Base-by-base conservation (phyloP, 345 rosid genomes). In the Luvunga scandens region DNA sequence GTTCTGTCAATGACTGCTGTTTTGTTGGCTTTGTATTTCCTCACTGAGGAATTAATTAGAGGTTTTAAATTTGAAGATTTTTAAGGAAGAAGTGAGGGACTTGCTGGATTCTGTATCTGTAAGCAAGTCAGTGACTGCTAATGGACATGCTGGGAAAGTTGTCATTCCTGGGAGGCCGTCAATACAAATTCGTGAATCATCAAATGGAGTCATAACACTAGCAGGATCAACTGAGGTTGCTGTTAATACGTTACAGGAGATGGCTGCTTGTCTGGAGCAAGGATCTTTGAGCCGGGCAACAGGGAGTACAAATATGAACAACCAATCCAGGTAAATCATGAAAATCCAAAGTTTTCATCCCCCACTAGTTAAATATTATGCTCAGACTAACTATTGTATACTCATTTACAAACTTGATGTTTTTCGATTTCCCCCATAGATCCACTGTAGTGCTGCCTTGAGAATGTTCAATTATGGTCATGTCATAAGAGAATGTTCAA, bases 271-370 rank as follows among this genome's bases (percentile, higher is more conserved):
- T 85, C 80, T 93, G 53, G 95, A 93, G 85, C 93, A 90, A 87
- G 97, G 97, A 78, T 90, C 97, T 33, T 71, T 88, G 75, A 85
- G 87, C 73, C 88, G 97, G 74, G 95, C 97, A 64, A 93, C 97
- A 4, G 97, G 94, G 71, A 90, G 94, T 79, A 93, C 97, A 77
- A 91, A 93, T 80, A 93, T 93, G 97, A 93, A 93, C 85, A 90
- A 88, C 82, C 91, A 85, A 60, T 93, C 97, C 0, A 93, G 97
- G 97, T 93, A 78, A 77, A 77, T 71, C 66, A 81, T 63, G 71
- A 38, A 81, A 13, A 62, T 64, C 65, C 64, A 34, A 31, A 4
- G 16, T 59, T 57, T 21, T 28, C 39, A 55, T 79, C 66, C 71
- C 45, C 25, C 66, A n/a, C 69, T 22, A 61, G 55, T 38, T 65